Conservation (phyloP, 2,329 filamentous ascomycete genomes). For the Aspergillus floridensis region DNA sequence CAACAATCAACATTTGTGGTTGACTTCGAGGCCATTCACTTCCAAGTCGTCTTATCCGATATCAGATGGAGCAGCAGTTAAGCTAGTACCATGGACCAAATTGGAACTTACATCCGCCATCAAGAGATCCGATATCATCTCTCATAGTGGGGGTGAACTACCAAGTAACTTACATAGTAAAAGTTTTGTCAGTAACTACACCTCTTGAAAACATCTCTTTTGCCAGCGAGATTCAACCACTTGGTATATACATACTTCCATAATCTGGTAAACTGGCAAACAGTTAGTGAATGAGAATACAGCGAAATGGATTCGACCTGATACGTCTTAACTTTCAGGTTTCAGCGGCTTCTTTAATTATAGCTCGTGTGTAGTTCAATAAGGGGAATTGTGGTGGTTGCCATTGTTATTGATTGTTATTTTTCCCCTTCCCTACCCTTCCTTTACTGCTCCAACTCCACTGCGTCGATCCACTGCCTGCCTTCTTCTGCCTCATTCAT, state of each 20-base stretch:
- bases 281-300: too few relatives aligned
- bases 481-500: constrained; percentile 7
- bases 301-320: too few relatives aligned
- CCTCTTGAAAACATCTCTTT: not conserved
- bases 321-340: too few relatives aligned
- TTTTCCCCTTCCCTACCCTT: not conserved
- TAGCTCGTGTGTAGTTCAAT: too few relatives aligned
- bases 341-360: too few relatives aligned
- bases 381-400: not conserved
- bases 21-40: too few relatives aligned
- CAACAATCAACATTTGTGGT: not conserved
- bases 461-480: constrained; percentile 21
- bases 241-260: too few relatives aligned
- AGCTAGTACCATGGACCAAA: too few relatives aligned
- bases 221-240: too few relatives aligned
- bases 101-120: not conserved
- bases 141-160: not conserved
- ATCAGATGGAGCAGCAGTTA: not conserved
- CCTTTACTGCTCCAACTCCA: constrained; percentile 11
- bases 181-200: too few relatives aligned
- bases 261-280: too few relatives aligned
- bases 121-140: not conserved
- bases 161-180: too few relatives aligned
- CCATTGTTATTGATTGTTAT: not conserved
- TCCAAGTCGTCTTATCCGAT: not conserved